These are phyloP conservation scores for Candida pseudofarinosa DNA, from an alignment of 805 yeast species.

Conservation along the genomic window DNA sequence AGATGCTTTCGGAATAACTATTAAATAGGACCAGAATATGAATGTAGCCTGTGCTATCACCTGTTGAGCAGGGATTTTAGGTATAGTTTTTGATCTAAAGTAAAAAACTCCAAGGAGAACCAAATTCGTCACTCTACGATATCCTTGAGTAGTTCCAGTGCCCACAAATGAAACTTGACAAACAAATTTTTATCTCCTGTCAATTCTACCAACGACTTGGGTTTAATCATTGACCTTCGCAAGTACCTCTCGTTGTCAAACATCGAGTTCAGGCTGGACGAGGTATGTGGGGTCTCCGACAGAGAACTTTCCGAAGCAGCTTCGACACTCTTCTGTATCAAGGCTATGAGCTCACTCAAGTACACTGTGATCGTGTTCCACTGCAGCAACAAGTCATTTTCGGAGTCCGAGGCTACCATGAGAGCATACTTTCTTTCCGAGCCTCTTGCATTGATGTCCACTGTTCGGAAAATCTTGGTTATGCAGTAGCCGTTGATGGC, in stretches of 20 bases:
- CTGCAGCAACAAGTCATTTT: slow-evolving; percentile 45
- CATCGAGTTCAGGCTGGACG: slow-evolving; percentile 8
- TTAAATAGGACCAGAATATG: no score
- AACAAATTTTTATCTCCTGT: slow-evolving; percentile 52
- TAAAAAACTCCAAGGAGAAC: no score
- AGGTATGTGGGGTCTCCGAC: slow-evolving; percentile 23
- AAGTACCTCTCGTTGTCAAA: slow-evolving; percentile 49
- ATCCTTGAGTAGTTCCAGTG: slow-evolving; percentile 45
- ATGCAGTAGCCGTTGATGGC: slow-evolving; percentile 57
- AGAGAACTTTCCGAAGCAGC: slow-evolving; percentile 8
- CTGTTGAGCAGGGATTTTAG: no score
- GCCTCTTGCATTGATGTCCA: slow-evolving; percentile 67
- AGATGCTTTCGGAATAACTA: no score
- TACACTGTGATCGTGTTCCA: slow-evolving; percentile 50
- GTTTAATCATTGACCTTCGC: slow-evolving; percentile 53
- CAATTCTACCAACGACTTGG: slow-evolving; percentile 52
- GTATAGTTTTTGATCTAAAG: no score
- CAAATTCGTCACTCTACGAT: slow-evolving; percentile 8
- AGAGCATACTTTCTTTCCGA: slow-evolving; percentile 65
- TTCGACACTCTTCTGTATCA: slow-evolving; percentile 26
- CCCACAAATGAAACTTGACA: slow-evolving; percentile 62
- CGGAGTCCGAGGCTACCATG: slow-evolving; percentile 54
- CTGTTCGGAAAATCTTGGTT: slow-evolving; percentile 55
- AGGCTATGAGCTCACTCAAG: slow-evolving; percentile 20
- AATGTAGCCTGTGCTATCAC: no score